These are phyloP conservation scores for Stagonosporopsis rhizophila DNA, from an alignment of 2,329 filamentous ascomycete genomes.

Conservation along the genomic window DNA sequence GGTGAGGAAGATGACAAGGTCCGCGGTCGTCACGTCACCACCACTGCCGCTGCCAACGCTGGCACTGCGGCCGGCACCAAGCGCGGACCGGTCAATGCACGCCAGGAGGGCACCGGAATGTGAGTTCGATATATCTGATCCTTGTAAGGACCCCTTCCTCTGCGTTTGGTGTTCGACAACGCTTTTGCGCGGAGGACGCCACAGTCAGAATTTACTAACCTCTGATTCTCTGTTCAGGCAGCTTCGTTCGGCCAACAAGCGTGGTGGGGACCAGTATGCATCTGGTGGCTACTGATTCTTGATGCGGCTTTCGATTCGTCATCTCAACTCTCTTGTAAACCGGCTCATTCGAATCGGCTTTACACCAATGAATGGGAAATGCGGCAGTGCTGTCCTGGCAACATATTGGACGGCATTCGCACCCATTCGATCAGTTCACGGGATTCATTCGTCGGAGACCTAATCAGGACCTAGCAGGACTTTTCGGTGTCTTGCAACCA, in stretches of 20 bases:
- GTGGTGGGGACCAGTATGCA: slow-evolving; percentile 57
- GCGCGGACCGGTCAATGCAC: slow-evolving; percentile 75
- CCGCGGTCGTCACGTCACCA: slow-evolving; percentile 62
- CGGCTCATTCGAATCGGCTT: slow-evolving; percentile 37
- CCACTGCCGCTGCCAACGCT: slow-evolving; percentile 70
- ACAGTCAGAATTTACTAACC: slow-evolving; percentile 59
- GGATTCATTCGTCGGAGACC: slow-evolving; percentile 46
- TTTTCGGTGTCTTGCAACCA: slow-evolving; percentile 34
- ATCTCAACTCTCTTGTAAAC: slow-evolving; percentile 50
- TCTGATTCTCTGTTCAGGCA: slow-evolving; percentile 54
- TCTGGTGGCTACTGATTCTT: slow-evolving; percentile 58
- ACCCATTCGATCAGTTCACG: slow-evolving; percentile 47
- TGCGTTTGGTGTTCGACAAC: slow-evolving; percentile 81
- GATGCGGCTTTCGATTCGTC: slow-evolving; percentile 51
- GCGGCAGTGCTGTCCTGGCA: slow-evolving; percentile 53
- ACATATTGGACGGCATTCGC: slow-evolving; percentile 48
- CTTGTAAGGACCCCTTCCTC: slow-evolving; percentile 90
- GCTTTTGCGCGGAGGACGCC: slow-evolving; percentile 71
- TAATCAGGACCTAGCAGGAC: slow-evolving; percentile 43
- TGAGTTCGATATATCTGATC: slow-evolving; percentile 83
- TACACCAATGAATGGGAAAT: slow-evolving; percentile 52
- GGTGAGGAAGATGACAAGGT: slow-evolving; percentile 80
- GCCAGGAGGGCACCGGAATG: slow-evolving; percentile 93
- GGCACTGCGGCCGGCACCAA: slow-evolving; percentile 69
- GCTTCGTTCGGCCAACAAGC: slow-evolving; percentile 61